Conservation (phyloP, 2,329 filamentous ascomycete species). For the Amesomyces nigricolor region DNA sequence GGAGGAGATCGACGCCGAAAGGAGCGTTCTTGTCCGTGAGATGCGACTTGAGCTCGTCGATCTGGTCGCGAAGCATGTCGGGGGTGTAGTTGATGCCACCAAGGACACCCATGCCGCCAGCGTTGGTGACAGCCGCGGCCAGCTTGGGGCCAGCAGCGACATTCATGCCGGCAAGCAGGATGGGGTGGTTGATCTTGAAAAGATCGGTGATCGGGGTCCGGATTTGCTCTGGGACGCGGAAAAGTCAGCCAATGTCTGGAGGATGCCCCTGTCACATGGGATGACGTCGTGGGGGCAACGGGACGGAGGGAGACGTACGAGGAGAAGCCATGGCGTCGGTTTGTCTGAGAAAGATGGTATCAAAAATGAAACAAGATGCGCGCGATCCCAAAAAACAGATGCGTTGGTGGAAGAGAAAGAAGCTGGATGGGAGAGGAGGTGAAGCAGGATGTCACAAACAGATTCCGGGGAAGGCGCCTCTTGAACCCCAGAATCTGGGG, state of each 20-base stretch:
- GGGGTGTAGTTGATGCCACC: constrained; percentile 94
- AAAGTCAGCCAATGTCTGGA: background rate
- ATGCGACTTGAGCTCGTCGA: constrained; percentile 86
- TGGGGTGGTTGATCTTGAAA: constrained; percentile 94
- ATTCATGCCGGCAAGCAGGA: constrained; percentile 98
- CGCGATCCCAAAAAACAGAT: constrained; percentile 7
- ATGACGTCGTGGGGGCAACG: background rate
- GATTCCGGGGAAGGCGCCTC: constrained; percentile 16
- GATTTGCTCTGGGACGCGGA: constrained; percentile 62
- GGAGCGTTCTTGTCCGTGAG: constrained; percentile 86
- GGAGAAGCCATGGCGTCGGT: constrained; percentile 64
- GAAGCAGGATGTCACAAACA: constrained; percentile 15
- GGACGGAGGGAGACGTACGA: constrained; percentile 51
- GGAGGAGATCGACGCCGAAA: constrained; percentile 88
- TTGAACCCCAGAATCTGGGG: constrained; percentile 10
- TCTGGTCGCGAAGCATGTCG: constrained; percentile 93
- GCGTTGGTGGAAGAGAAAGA: constrained; percentile 8
- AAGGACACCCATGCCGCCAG: constrained; percentile 92
- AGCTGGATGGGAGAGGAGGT: background rate
- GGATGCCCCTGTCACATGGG: background rate
- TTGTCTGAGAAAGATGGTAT: constrained; percentile 13
- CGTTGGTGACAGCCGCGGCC: constrained; percentile 93
- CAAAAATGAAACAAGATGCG: constrained; percentile 11
- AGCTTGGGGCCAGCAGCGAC: constrained; percentile 95
- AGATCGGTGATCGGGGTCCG: constrained; percentile 91